Base-by-base conservation (phyloP, 371 early-diverging fungal species). In the Mucor indicus region DNA sequence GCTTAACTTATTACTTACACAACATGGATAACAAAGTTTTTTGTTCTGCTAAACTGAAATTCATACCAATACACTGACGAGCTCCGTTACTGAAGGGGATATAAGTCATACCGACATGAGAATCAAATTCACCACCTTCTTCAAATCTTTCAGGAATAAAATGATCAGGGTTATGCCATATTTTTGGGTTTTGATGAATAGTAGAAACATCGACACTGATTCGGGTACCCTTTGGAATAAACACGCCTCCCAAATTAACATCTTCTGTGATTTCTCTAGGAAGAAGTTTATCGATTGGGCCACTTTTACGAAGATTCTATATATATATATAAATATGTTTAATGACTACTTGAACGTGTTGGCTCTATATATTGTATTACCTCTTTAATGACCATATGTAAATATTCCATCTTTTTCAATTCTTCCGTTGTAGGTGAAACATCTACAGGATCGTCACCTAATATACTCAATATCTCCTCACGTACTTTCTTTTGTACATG, bases 51-150 rank as follows among this genome's bases (percentile, higher is more conserved):
- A 83, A 54, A 2, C 79, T 72, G 44, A 84, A 83, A 33, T 80
- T 72, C 65, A 74, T 68, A 23, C 80, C 85, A 35, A 80, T 62
- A 38, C 85, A 83, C 50, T 76, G 68, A 31, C 81, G 69, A 3
- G 65, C 38, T 7, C 81, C 83, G 25, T 63, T 57, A 45, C 73
- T 63, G 45, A 82, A 82, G 20, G 83, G 79, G 10, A 75, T 36
- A 70, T 70, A 82, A 6, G 69, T 57, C 16, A 53, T 43, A 12
- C 62, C 74, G 7, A 54, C 33, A 17, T 56, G 44, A 2, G 57
- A 54, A 1, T 53, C 66, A 22, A 53, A 43, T 48, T 61, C 63
- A 24, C 67, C 64, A 17, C 48, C 68, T 25, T 60, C 57, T 5
- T 50, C 57, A 46, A 78, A 83, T 22, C 81, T 59, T n/a, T 76